Evolutionary conservation across 257 asterid species (phyloP).

Genomic region (Nicotiana sylvestris): DNA sequence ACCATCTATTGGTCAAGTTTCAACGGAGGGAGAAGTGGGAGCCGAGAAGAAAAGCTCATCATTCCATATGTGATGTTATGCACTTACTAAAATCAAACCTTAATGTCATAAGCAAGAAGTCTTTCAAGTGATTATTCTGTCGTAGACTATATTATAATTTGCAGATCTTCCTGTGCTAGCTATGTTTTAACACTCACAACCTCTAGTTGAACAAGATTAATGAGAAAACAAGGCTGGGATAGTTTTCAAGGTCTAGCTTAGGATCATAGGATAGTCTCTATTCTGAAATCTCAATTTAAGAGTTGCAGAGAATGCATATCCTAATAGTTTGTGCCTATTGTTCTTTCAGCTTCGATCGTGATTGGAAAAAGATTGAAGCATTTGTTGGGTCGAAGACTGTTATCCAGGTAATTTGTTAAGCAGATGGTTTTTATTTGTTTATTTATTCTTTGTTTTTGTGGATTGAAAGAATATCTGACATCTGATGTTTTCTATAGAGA

Average conservation of each 20-base stretch:
- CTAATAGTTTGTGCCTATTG: background rate
- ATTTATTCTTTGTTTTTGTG: background rate
- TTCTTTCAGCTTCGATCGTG: conserved; percentile 70
- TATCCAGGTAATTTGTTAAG: conserved; percentile 49
- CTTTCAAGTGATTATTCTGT: background rate
- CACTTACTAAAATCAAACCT: background rate
- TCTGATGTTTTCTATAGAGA: background rate
- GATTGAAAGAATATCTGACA: background rate
- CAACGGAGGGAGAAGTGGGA: background rate
- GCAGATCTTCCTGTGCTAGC: background rate
- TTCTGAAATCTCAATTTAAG: background rate
- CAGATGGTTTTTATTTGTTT: background rate
- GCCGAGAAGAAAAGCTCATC: background rate
- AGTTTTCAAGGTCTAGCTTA: background rate
- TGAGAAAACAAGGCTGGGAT: background rate
- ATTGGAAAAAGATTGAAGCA: conserved; percentile 87
- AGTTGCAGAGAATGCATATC: background rate
- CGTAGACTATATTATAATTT: background rate
- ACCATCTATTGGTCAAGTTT: background rate
- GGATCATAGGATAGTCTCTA: background rate
- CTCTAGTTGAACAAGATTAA: background rate
- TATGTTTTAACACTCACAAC: background rate
- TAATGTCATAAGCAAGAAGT: background rate
- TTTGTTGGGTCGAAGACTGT: conserved; percentile 80
- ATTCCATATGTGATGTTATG: background rate